Percentiles rank a stretch among this genome's conserved stretches.
Evolutionary conservation across 768 basidiomycete species (phyloP).

Genomic region (Tricholoma matsutake): DNA sequence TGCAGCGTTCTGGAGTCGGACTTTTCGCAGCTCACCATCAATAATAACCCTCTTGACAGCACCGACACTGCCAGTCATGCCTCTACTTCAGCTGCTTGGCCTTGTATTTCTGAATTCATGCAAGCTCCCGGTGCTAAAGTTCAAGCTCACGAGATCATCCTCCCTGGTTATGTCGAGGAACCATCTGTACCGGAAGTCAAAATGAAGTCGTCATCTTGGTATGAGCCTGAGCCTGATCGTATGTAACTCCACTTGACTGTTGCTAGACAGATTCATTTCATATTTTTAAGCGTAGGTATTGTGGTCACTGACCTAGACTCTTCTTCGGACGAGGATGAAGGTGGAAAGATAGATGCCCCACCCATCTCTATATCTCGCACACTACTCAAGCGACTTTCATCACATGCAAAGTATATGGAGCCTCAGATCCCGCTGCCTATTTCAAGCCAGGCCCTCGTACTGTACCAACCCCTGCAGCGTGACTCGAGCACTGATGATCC

Average conservation of each 20-base stretch:
- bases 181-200: constrained; percentile 46
- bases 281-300: constrained; percentile 45
- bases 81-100: constrained; percentile 6
- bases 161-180: constrained; percentile 43
- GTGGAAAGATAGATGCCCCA: constrained; percentile 20
- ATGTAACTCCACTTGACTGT: constrained; percentile 25
- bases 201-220: constrained; percentile 67
- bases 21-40: constrained; percentile 49
- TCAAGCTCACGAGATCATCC: constrained; percentile 5
- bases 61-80: constrained; percentile 2
- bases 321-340: constrained; percentile 42
- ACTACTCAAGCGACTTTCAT: constrained; percentile 44
- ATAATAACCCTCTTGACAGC: constrained; percentile 16
- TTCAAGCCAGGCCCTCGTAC: constrained; percentile 48
- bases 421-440: constrained; percentile 18
- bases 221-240: constrained; percentile 70
- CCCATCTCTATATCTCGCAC: constrained; percentile 40
- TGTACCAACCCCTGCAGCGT: constrained; percentile 45
- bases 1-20: constrained; percentile 52
- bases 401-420: constrained; percentile 18
- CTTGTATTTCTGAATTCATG: constrained; percentile 12
- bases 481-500: not conserved
- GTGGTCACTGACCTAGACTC: constrained; percentile 58
- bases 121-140: not conserved
- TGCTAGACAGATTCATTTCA: constrained; percentile 3